phyloP scores from a whole-genome alignment of 2,329 filamentous ascomycete genomes.

The Aureobasidium sp. region DNA sequence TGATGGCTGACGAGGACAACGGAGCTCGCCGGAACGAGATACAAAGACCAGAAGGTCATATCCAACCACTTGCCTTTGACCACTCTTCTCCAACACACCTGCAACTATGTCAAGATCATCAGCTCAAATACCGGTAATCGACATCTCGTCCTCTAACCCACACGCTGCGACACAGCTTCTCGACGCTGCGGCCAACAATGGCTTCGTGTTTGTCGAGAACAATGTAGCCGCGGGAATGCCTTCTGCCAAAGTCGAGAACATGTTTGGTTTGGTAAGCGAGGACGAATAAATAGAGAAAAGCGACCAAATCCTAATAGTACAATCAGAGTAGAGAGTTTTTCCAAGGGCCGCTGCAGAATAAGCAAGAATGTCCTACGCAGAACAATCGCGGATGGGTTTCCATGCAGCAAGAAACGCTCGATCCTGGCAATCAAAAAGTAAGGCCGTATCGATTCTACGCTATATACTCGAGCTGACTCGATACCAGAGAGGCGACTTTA shows the following conservation, averaged over 20 bases:
- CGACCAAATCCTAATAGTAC: not conserved
- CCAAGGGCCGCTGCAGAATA: slow-evolving; percentile 60
- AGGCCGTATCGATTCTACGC: slow-evolving; percentile 17
- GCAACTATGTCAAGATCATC: not conserved
- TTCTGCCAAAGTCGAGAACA: slow-evolving; percentile 56
- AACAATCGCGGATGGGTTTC: slow-evolving; percentile 84
- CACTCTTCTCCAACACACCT: not conserved
- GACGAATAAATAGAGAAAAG: not conserved
- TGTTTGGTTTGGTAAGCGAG: slow-evolving; percentile 63
- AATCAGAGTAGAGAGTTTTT: slow-evolving; percentile 53
- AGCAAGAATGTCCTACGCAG: slow-evolving; percentile 59
- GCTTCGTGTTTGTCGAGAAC: slow-evolving; percentile 85
- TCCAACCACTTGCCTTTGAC: not conserved
- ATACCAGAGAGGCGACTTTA: slow-evolving; percentile 68
- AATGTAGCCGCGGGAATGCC: slow-evolving; percentile 55
- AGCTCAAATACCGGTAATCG: slow-evolving; percentile 66
- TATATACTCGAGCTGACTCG: not conserved
- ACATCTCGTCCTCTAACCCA: slow-evolving; percentile 57
- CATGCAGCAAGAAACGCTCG: slow-evolving; percentile 82
- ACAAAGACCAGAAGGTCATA: not conserved
- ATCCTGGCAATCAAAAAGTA: slow-evolving; percentile 75
- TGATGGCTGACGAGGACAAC: not conserved
- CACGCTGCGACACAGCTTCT: slow-evolving; percentile 64
- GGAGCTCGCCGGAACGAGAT: not conserved
- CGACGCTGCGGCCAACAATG: slow-evolving; percentile 71